Percentiles rank a stretch among this genome's conserved stretches.
phyloP scores from a whole-genome alignment of 2,329 filamentous ascomycete species.

The Aspergillus fumigatiaffinis region DNA sequence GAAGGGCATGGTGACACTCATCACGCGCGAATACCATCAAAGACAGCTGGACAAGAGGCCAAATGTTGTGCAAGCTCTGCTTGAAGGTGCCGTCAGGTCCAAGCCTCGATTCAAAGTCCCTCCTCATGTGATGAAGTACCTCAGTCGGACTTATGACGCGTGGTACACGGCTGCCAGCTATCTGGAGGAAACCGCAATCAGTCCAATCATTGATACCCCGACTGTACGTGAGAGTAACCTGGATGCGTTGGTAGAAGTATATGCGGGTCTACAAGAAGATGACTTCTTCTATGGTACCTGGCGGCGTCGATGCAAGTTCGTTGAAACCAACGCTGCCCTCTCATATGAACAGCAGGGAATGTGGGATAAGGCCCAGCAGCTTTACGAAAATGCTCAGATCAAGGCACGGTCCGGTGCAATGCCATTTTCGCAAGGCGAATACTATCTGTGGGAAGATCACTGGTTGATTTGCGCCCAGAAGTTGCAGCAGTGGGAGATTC shows the following conservation, averaged over 20 bases:
- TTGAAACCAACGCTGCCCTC: constrained; percentile 93
- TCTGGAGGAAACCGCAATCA: constrained; percentile 83
- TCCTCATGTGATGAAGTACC: constrained; percentile 91
- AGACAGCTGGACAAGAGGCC: constrained; percentile 91
- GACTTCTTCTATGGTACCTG: constrained; percentile 97
- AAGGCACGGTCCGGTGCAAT: constrained; percentile 95
- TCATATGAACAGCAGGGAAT: constrained; percentile 99
- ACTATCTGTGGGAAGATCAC: constrained; percentile 99
- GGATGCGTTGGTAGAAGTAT: constrained; percentile 91
- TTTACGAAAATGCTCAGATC: constrained; percentile 95
- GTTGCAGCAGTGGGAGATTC: constrained; percentile 96
- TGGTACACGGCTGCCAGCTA: constrained; percentile 95
- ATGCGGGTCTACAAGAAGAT: constrained; percentile 85
- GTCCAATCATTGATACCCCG: constrained; percentile 77
- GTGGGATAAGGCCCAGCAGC: constrained; percentile 97
- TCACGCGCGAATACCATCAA: constrained; percentile 94
- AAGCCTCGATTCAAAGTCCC: constrained; percentile 88
- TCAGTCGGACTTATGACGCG: constrained; percentile 88
- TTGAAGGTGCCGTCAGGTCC: constrained; percentile 81
- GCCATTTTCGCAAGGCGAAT: constrained; percentile 92
- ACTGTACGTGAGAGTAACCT: constrained; percentile 88
- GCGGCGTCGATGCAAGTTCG: constrained; percentile 90
- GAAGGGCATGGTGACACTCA: constrained; percentile 79
- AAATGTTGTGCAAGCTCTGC: constrained; percentile 88
- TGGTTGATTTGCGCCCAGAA: constrained; percentile 98